These are phyloP conservation scores for Pseudogymnoascus verrucosus DNA, from an alignment of 2,329 filamentous ascomycete species.

Conservation along the genomic window DNA sequence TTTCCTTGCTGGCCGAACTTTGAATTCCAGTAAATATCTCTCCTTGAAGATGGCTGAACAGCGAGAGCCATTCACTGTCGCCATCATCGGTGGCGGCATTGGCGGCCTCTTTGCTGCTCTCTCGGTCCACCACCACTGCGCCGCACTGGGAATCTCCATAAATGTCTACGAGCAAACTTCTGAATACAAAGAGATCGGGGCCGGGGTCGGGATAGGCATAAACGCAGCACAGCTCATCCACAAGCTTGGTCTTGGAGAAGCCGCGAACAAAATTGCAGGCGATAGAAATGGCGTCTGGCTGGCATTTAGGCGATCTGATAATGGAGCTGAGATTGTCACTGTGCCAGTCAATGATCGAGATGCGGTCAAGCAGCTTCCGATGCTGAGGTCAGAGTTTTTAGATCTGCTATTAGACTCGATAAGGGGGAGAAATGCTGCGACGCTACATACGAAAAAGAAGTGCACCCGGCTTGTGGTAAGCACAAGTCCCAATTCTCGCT, in stretches of 20 bases:
- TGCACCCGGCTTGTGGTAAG: slow-evolving; percentile 16
- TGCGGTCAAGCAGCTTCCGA: too few species aligned
- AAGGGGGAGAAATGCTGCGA: slow-evolving; percentile 19
- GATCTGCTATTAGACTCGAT: slow-evolving; percentile 21
- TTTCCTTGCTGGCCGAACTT: too few species aligned
- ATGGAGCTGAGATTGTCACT: slow-evolving; percentile 27
- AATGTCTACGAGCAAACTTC: slow-evolving; percentile 11
- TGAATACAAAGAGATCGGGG: slow-evolving; percentile 10
- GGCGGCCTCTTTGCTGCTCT: neutral
- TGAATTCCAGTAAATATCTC: too few species aligned
- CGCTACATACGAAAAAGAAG: slow-evolving; percentile 23
- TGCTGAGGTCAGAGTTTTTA: slow-evolving; percentile 22
- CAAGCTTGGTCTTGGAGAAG: slow-evolving; percentile 27
- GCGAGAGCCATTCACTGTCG: neutral
- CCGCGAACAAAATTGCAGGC: slow-evolving; percentile 25
- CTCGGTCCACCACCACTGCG: neutral
- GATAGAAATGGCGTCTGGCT: slow-evolving; percentile 27
- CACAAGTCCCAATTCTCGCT: neutral
- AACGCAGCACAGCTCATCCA: slow-evolving; percentile 7
- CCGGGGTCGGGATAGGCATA: slow-evolving; percentile 8
- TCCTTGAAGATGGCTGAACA: too few species aligned
- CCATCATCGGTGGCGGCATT: slow-evolving; percentile 5
- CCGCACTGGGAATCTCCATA: neutral
- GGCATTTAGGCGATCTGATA: slow-evolving; percentile 30
- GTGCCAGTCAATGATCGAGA: slow-evolving; percentile 21